phyloP scores from a whole-genome alignment of 805 yeast species.

The Monosporozyma unispora region DNA sequence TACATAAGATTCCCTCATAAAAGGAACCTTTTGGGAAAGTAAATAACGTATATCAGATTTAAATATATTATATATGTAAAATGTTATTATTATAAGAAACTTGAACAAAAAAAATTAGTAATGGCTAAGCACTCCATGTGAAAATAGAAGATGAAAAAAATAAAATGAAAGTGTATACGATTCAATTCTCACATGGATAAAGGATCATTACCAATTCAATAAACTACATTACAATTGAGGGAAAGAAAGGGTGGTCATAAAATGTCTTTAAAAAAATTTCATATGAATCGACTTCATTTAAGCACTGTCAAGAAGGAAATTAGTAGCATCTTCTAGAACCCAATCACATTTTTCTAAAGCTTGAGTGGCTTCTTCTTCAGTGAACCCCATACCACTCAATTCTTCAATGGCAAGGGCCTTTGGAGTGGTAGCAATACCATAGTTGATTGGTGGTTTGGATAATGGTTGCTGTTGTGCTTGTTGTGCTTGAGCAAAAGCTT shows the following conservation, averaged over 20 bases:
- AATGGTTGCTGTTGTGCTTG: slow-evolving; percentile 3
- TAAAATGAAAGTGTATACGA: background rate
- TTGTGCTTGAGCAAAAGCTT: slow-evolving; percentile 9
- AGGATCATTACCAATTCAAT: background rate
- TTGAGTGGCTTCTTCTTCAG: slow-evolving; percentile 48
- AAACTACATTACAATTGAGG: background rate
- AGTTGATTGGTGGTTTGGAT: slow-evolving; percentile 12
- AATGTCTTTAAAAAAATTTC: background rate
- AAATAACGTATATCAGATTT: background rate
- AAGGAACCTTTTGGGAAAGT: background rate
- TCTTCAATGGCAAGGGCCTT: slow-evolving; percentile 60
- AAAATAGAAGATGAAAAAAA: background rate
- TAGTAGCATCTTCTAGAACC: slow-evolving; percentile 82
- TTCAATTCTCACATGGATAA: background rate
- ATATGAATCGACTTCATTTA: slow-evolving; percentile 21
- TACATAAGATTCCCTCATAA: no score
- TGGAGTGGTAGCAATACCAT: slow-evolving; percentile 37
- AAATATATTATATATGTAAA: background rate
- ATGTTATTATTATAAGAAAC: background rate
- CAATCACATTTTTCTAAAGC: slow-evolving; percentile 66
- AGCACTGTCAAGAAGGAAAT: slow-evolving; percentile 67
- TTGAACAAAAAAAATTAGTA: background rate
- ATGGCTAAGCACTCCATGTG: background rate
- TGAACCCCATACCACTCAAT: slow-evolving; percentile 84
- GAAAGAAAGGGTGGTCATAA: background rate